Base-by-base conservation (phyloP, 2,329 filamentous ascomycete genomes). In the Lachnellula arida region DNA sequence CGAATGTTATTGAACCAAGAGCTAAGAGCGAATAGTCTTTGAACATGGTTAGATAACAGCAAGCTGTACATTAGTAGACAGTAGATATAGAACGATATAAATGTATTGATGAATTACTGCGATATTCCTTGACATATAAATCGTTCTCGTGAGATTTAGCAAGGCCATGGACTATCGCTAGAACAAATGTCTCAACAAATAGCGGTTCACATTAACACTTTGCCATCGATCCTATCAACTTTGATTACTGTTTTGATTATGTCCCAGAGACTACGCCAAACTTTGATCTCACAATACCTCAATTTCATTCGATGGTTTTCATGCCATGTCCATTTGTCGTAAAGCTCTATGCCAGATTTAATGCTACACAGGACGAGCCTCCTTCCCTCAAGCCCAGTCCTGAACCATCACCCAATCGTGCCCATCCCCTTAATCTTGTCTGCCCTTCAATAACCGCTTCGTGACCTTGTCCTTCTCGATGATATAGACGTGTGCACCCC, bases 381-480 rank as follows among this genome's bases (percentile, higher is more conserved):
- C n/a, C 54, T 54, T 54, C 51, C 37, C 11, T 23, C 34, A 40
- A 35, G 50, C 50, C 52, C 51, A 35, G 47, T 28, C 57, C 49
- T 50, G 46, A 58, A 57, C 34, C 40, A 32, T 46, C 28, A n/a
- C 25, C 49, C 49, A 32, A 22, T 44, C 46, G 28, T n/a, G 23
- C 35, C 34, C 17, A 43, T 22, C 55, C 52, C 35, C 67, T 72
- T 90, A 92, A 74, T 97, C 93, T 79, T 97, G 93, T 79, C 92
- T 86, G 72, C 92, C 92, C 85, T 97, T 97, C 74, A 99, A 80
- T 85, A 99, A 85, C 74, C 94, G 84, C 87, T 97, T 97, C 70
- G 94, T 97, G 62, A 99, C 90, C 88, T 97, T 97, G 79, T 96
- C 92, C 84, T 99, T 99, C 81, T 97, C 94, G 74, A 99, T 96